A percentile compares a stretch with the other conserved stretches of the same genome.
phyloP scores from a whole-genome alignment of 495 filamentous ascomycete genomes.

The Talaromyces ruber region DNA sequence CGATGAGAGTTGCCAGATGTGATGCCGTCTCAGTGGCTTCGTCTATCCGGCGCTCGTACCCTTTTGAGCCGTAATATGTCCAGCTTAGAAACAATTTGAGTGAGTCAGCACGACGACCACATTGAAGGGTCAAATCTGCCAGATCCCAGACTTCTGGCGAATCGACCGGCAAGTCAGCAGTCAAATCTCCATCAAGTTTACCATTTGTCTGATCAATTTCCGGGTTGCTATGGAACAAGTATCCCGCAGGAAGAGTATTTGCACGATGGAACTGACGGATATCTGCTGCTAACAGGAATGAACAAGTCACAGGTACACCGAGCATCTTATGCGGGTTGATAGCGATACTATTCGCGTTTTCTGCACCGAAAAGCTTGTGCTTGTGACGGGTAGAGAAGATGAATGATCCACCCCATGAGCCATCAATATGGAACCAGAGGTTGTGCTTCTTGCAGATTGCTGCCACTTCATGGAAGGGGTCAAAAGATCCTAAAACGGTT shows the following conservation, averaged over 20 bases:
- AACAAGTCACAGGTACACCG: conserved; percentile 81
- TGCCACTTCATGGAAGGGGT: conserved; percentile 66
- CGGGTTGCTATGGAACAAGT: conserved; percentile 66
- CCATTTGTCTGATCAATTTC: conserved; percentile 12
- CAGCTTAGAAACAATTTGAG: conserved; percentile 83
- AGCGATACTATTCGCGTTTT: conserved; percentile 70
- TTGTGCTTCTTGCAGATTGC: conserved; percentile 60
- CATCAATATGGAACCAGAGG: conserved; percentile 90
- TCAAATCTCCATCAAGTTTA: neutral
- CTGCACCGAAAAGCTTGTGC: conserved; percentile 56
- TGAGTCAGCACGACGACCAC: conserved; percentile 75
- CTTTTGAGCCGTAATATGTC: conserved; percentile 72
- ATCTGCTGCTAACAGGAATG: conserved; percentile 75
- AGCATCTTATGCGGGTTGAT: conserved; percentile 98
- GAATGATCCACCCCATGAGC: conserved; percentile 80
- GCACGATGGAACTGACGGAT: conserved; percentile 65
- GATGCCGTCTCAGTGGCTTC: conserved; percentile 57
- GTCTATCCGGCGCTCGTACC: conserved; percentile 57
- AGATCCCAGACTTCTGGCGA: conserved; percentile 72
- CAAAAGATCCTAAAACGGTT: conserved; percentile 85
- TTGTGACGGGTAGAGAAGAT: conserved; percentile 62
- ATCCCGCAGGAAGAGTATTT: conserved; percentile 80
- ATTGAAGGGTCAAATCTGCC: conserved; percentile 89
- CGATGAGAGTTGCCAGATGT: conserved; percentile 53
- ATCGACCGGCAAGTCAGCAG: conserved; percentile 21